Evolutionary conservation across 176 grass and related monocot species (phyloP).

Genomic region (Dactylis glomerata): DNA sequence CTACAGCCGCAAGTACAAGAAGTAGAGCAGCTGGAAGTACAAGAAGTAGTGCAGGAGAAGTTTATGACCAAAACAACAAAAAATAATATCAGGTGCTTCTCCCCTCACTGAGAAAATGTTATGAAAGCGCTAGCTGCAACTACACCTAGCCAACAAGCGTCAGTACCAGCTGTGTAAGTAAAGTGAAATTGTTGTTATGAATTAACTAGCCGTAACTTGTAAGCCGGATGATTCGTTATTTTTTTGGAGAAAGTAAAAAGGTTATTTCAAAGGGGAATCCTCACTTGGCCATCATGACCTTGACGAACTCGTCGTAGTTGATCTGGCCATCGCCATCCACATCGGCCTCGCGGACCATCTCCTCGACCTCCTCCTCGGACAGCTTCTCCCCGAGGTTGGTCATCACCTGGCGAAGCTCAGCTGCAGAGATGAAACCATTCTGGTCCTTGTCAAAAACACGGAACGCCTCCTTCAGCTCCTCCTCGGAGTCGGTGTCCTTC

Average conservation of each 20-base stretch:
- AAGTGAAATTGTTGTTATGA: not conserved
- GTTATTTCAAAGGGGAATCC: slow-evolving; percentile 13
- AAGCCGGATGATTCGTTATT: slow-evolving; percentile 2
- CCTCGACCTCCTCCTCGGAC: slow-evolving; percentile 42
- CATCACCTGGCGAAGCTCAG: slow-evolving; percentile 62
- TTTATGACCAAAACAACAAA: not conserved
- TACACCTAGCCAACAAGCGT: slow-evolving; percentile 19
- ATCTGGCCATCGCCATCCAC: slow-evolving; percentile 53
- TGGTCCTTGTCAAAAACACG: slow-evolving; percentile 74
- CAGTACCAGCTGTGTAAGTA: not conserved
- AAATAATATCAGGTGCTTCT: not conserved
- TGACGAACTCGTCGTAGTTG: slow-evolving; percentile 75
- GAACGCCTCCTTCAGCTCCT: slow-evolving; percentile 75
- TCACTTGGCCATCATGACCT: slow-evolving; percentile 85
- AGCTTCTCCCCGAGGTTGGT: slow-evolving; percentile 66
- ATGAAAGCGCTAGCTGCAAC: not conserved
- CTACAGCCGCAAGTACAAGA: not conserved
- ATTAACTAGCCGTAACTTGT: not conserved
- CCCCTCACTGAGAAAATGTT: not conserved
- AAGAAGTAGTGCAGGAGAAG: not conserved
- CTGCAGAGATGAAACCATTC: slow-evolving; percentile 58
- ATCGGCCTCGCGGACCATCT: slow-evolving; percentile 69
- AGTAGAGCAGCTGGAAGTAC: not conserved
- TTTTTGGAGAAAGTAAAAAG: not conserved
- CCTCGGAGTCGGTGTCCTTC: slow-evolving; percentile 51